These are phyloP conservation scores for Aeschynomene evenia DNA, from an alignment of 306 rosid species.

Conservation along the genomic window DNA sequence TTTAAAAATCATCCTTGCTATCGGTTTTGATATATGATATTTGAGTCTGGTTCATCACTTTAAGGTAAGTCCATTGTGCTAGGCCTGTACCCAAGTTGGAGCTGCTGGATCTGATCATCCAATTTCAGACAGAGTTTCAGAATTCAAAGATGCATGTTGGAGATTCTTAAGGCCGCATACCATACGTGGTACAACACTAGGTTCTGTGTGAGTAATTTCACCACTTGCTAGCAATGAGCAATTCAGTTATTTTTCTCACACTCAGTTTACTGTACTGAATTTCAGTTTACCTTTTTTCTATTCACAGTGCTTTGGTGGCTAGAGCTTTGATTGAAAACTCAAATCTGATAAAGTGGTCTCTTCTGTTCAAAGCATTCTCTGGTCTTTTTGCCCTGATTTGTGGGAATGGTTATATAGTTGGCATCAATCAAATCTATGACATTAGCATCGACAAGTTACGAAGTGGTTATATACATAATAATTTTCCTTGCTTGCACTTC, in stretches of 20 bases:
- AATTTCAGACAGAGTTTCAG: slow-evolving; percentile 51
- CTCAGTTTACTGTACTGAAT: slow-evolving; percentile 4
- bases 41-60: slow-evolving; percentile 22
- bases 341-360: slow-evolving; percentile 90
- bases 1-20: neutral
- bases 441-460: slow-evolving; percentile 92
- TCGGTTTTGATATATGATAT: slow-evolving; percentile 14
- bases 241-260: neutral
- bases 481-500: neutral
- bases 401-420: slow-evolving; percentile 96
- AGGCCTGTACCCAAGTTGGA: slow-evolving; percentile 85
- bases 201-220: slow-evolving; percentile 68
- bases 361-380: slow-evolving; percentile 78
- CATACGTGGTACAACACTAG: slow-evolving; percentile 84
- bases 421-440: slow-evolving; percentile 97
- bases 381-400: slow-evolving; percentile 88
- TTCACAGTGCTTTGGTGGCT: slow-evolving; percentile 83
- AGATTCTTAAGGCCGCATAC: slow-evolving; percentile 97
- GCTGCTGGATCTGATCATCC: slow-evolving; percentile 74
- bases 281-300: slow-evolving; percentile 24
- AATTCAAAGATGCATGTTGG: slow-evolving; percentile 92
- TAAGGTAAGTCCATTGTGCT: slow-evolving; percentile 41
- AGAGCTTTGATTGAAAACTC: slow-evolving; percentile 91
- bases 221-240: neutral
- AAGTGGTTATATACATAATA: slow-evolving; percentile 6